Conservation (phyloP, 768 basidiomycete species). For the Rhizopogon vulgaris region DNA sequence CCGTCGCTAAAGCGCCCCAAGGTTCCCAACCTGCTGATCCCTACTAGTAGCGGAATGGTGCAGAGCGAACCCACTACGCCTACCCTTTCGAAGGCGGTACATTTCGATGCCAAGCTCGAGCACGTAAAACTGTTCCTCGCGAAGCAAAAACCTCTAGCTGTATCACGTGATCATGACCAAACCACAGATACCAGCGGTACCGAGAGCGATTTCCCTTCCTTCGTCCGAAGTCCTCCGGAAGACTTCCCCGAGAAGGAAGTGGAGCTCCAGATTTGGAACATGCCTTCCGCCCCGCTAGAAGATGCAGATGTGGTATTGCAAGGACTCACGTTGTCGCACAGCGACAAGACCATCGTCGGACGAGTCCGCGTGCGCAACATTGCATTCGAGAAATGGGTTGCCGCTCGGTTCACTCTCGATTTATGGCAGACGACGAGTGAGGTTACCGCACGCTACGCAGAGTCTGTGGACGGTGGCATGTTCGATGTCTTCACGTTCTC, state of each 20-base stretch:
- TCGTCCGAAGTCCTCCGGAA: conserved; percentile 46
- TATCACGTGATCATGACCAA: conserved; percentile 86
- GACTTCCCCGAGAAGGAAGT: conserved; percentile 32
- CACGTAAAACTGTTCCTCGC: conserved; percentile 93
- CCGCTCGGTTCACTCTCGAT: conserved; percentile 89
- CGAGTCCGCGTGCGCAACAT: conserved; percentile 77
- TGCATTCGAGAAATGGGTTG: conserved; percentile 82
- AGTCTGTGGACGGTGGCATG: conserved; percentile 28
- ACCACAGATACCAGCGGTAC: conserved; percentile 76
- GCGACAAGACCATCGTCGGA: conserved; percentile 58
- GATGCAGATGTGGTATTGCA: conserved; percentile 49
- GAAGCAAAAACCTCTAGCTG: conserved; percentile 91
- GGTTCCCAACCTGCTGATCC: conserved; percentile 46
- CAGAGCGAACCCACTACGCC: conserved; percentile 84
- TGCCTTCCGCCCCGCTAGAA: conserved; percentile 41
- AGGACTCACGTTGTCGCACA: conserved; percentile 44
- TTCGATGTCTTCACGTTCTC: conserved; percentile 75
- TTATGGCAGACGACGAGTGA: conserved; percentile 96
- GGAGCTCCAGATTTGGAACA: conserved; percentile 62
- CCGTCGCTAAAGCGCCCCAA: conserved; percentile 78
- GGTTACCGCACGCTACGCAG: conserved; percentile 68
- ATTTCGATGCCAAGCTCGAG: conserved; percentile 89
- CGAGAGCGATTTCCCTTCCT: conserved; percentile 71
- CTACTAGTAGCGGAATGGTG: conserved; percentile 40
- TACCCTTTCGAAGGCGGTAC: conserved; percentile 73